Percentiles rank a stretch among this genome's conserved stretches.
phyloP scores from a whole-genome alignment of 805 yeast species.

The Nakazawaea laoshanensis region DNA sequence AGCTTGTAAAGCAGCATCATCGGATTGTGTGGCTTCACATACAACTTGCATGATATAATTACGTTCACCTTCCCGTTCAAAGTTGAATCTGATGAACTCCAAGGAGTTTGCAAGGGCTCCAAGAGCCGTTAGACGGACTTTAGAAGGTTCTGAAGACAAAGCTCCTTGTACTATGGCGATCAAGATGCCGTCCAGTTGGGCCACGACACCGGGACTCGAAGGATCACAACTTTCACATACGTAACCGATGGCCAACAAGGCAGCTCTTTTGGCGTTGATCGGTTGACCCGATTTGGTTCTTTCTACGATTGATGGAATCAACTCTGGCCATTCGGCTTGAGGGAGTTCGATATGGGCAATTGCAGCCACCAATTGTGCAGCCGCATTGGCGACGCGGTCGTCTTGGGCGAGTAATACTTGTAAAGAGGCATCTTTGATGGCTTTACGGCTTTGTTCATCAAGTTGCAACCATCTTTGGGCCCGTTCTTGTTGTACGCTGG shows the following conservation, averaged over 20 bases:
- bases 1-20: constrained; percentile 74
- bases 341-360: constrained; percentile 96
- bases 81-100: constrained; percentile 81
- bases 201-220: constrained; percentile 59
- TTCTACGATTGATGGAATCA: constrained; percentile 76
- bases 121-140: constrained; percentile 83
- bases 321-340: constrained; percentile 76
- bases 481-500: constrained; percentile 45
- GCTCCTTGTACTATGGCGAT: constrained; percentile 98
- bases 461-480: constrained; percentile 69
- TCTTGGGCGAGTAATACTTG: constrained; percentile 55
- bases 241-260: constrained; percentile 85
- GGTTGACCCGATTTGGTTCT: constrained; percentile 78
- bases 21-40: constrained; percentile 96
- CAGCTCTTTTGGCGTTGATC: constrained; percentile 75
- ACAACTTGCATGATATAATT: constrained; percentile 98
- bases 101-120: constrained; percentile 87
- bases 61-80: constrained; percentile 90
- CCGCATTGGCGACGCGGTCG: constrained; percentile 75
- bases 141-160: constrained; percentile 68
- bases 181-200: constrained; percentile 85
- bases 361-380: constrained; percentile 93
- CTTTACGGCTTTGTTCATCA: constrained; percentile 43
- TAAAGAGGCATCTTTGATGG: constrained; percentile 61
- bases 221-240: constrained; percentile 95